A percentile compares a stretch with the other conserved stretches of the same genome.
Evolutionary conservation across 192 early-diverging fungal species (phyloP).

Genomic region (Glomus cerebriforme): DNA sequence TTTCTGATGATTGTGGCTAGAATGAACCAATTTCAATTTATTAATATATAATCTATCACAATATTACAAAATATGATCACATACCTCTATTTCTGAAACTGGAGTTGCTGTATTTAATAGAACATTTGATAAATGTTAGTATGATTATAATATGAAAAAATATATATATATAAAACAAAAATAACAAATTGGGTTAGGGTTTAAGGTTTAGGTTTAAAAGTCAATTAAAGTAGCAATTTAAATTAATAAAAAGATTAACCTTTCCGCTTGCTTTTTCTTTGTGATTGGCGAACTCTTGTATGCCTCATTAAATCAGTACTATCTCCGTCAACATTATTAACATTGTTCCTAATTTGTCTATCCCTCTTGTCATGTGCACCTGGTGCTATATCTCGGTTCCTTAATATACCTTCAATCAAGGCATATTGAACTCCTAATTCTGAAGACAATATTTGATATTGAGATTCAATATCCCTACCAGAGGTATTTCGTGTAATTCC

Average conservation of each 20-base stretch:
- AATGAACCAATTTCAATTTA: not conserved
- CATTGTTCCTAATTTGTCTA: slow-evolving; percentile 2
- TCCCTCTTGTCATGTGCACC: slow-evolving; percentile 22
- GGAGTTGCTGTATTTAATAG: not conserved
- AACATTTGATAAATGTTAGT: not conserved
- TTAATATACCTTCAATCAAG: slow-evolving; percentile 31
- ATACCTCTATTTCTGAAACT: not conserved
- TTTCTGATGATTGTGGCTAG: not conserved
- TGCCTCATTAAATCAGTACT: slow-evolving; percentile 16
- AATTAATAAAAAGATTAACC: not conserved
- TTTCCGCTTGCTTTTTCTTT: slow-evolving; percentile 8
- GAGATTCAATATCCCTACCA: slow-evolving; percentile 9
- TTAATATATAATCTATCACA: no score
- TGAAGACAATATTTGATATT: slow-evolving; percentile 29
- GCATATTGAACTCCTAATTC: slow-evolving; percentile 31
- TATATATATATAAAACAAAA: not conserved
- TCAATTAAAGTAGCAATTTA: not conserved
- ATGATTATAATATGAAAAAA: not conserved
- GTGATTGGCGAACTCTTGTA: not conserved
- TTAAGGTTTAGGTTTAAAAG: no score
- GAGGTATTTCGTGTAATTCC: not conserved
- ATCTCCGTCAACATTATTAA: slow-evolving; percentile 7
- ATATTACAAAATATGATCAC: not conserved
- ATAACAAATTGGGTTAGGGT: not conserved
- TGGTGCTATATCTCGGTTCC: slow-evolving; percentile 7